A percentile compares a stretch with the other conserved stretches of the same genome.
These are phyloP conservation scores for Gleditsia sinensis DNA, from an alignment of 306 rosid species.

Conservation along the genomic window DNA sequence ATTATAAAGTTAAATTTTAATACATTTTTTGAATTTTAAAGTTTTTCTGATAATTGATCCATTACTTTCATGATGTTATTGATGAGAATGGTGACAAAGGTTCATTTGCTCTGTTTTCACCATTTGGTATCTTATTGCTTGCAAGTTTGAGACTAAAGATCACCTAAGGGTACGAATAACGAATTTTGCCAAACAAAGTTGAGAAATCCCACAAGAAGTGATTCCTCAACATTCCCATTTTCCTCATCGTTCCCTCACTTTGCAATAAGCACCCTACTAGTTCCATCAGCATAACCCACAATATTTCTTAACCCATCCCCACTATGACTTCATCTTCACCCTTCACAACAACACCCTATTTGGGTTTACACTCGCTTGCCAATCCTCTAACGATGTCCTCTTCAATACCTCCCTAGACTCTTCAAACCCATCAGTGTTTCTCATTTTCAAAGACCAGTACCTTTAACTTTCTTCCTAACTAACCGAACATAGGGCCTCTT, in stretches of 20 bases:
- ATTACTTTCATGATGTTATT: no score
- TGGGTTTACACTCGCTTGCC: slow-evolving; percentile 67
- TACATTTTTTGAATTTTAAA: no score
- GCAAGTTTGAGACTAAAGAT: slow-evolving; percentile 59
- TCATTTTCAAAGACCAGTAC: slow-evolving; percentile 82
- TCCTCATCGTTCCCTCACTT: neutral
- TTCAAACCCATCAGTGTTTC: slow-evolving; percentile 42
- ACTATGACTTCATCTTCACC: slow-evolving; percentile 64
- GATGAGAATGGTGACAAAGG: no score
- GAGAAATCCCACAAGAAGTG: slow-evolving; percentile 73
- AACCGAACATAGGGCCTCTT: slow-evolving; percentile 52
- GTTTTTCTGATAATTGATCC: no score
- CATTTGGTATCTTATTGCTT: neutral
- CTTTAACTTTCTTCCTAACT: slow-evolving; percentile 73
- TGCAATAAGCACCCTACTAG: neutral
- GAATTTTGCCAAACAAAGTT: slow-evolving; percentile 52
- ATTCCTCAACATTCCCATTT: slow-evolving; percentile 45
- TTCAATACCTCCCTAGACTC: slow-evolving; percentile 54
- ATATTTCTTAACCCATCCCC: slow-evolving; percentile 31
- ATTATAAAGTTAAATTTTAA: no score
- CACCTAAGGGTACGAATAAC: slow-evolving; percentile 62
- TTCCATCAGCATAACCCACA: neutral
- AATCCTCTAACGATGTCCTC: slow-evolving; percentile 60
- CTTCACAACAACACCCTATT: slow-evolving; percentile 70
- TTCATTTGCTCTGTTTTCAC: neutral